phyloP scores from a whole-genome alignment of 805 yeast species.

The Saturnispora serradocipensis region DNA sequence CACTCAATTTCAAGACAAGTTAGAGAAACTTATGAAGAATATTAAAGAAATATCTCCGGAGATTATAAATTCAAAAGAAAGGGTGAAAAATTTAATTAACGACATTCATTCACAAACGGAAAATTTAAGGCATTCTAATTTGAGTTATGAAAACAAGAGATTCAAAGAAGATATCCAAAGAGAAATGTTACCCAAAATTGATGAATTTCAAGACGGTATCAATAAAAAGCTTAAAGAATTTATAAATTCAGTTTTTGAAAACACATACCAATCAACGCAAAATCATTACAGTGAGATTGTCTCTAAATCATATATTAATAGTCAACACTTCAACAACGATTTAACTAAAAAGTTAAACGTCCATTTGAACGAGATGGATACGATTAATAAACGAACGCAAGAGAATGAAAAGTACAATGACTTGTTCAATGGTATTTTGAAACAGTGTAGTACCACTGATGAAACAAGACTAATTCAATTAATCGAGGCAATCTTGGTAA shows the following conservation, averaged over 20 bases:
- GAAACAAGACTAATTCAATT: neutral
- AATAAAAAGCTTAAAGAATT: neutral
- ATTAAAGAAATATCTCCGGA: neutral
- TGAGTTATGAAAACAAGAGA: neutral
- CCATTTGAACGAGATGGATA: neutral
- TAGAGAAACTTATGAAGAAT: neutral
- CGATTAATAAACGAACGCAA: neutral
- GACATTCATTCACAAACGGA: slow-evolving; percentile 1
- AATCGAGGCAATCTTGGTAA: neutral
- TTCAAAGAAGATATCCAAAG: neutral
- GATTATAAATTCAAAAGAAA: neutral
- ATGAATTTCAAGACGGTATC: neutral
- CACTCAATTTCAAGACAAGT: neutral
- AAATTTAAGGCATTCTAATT: neutral
- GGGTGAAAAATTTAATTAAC: neutral
- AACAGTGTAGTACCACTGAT: neutral
- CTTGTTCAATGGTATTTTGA: neutral
- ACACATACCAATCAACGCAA: slow-evolving; percentile 1
- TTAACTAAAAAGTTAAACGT: neutral
- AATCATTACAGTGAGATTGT: neutral
- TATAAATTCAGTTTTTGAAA: neutral
- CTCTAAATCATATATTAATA: slow-evolving; percentile 1
- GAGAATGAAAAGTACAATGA: neutral
- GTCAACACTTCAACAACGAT: slow-evolving; percentile 3
- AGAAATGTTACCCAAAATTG: neutral